Evolutionary conservation across 257 asterid genomes (phyloP).

Genomic region (Ligustrum vulgare): DNA sequence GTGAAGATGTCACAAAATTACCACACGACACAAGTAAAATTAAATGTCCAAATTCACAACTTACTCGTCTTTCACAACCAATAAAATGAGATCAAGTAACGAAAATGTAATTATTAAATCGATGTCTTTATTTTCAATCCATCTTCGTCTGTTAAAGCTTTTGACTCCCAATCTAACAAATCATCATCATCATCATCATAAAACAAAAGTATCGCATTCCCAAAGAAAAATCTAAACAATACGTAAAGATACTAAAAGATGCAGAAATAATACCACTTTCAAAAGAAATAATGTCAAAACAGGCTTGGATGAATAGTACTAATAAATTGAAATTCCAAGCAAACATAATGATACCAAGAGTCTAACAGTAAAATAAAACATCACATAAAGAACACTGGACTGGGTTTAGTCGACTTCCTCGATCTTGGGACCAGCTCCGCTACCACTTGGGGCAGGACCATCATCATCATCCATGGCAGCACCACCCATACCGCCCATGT

Average conservation of each 20-base stretch:
- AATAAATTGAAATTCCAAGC: background rate
- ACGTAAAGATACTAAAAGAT: background rate
- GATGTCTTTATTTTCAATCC: too few species aligned
- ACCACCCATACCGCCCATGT: slow-evolving; percentile 33
- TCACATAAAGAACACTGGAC: background rate
- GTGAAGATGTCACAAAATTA: too few species aligned
- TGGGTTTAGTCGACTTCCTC: slow-evolving; percentile 74
- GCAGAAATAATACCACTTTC: background rate
- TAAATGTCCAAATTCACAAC: too few species aligned
- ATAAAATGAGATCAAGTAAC: too few species aligned
- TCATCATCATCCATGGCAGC: slow-evolving; percentile 65
- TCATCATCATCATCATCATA: too few species aligned
- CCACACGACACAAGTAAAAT: too few species aligned
- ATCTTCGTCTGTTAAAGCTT: too few species aligned
- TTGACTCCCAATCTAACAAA: too few species aligned
- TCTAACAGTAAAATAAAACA: background rate
- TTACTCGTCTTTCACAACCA: too few species aligned
- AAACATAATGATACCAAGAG: background rate
- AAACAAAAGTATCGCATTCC: background rate
- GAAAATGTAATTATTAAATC: too few species aligned
- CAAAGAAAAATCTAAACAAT: background rate
- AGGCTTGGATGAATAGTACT: background rate
- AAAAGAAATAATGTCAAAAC: background rate
- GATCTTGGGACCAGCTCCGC: slow-evolving; percentile 76
- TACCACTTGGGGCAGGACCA: slow-evolving; percentile 45